Evolutionary conservation across 2,329 filamentous ascomycete genomes (phyloP).

Genomic region (Aureobasidium sp.): DNA sequence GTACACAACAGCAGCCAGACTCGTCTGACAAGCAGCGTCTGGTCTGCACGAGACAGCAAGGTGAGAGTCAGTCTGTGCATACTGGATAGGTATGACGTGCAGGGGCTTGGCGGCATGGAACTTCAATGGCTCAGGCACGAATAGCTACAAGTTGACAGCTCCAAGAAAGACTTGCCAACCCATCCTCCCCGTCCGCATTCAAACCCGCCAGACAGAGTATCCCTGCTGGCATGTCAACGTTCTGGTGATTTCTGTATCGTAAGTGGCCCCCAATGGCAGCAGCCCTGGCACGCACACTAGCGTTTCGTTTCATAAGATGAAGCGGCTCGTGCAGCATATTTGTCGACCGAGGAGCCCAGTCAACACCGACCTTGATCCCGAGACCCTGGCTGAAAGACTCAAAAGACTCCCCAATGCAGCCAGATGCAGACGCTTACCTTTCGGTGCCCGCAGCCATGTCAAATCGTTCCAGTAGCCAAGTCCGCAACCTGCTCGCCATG

Average conservation of each 20-base stretch:
- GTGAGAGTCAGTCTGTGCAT: background rate
- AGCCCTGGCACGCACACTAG: constrained; percentile 5
- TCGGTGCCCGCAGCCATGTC: constrained; percentile 38
- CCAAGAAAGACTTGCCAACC: background rate
- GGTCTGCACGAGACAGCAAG: background rate
- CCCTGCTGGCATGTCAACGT: constrained; percentile 4
- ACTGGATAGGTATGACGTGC: background rate
- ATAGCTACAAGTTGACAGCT: background rate
- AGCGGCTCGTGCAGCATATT: constrained; percentile 12
- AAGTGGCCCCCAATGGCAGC: constrained; percentile 1
- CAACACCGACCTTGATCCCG: constrained; percentile 8
- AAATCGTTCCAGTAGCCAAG: constrained; percentile 34
- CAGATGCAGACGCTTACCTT: constrained; percentile 10
- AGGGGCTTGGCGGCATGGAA: constrained; percentile 2
- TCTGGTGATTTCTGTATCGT: background rate
- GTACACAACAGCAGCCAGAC: background rate
- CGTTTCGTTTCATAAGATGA: constrained; percentile 12
- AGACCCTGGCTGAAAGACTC: background rate
- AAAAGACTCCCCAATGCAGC: constrained; percentile 7
- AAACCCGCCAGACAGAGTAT: background rate
- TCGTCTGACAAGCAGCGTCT: background rate
- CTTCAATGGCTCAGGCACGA: background rate
- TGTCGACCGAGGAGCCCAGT: constrained; percentile 1
- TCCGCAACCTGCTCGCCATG: constrained; percentile 44
- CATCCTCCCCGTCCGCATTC: background rate